Percentiles rank a stretch among this genome's conserved stretches.
Evolutionary conservation across 768 basidiomycete species (phyloP).

Genomic region (Russula foetens): DNA sequence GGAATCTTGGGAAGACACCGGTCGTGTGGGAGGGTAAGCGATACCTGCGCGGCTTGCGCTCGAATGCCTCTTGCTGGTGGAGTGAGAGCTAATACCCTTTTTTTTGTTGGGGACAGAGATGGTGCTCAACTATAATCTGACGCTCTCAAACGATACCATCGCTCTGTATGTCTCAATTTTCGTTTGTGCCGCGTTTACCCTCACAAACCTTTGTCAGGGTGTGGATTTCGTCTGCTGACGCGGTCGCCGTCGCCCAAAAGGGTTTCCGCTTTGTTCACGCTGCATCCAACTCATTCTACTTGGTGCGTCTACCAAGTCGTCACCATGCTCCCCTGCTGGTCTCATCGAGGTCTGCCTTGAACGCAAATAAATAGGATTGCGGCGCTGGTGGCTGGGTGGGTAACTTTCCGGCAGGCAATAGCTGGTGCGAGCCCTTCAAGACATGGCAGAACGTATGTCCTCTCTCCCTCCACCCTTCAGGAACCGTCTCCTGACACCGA

Average conservation of each 20-base stretch:
- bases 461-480: not conserved
- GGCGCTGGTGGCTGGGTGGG: constrained; percentile 69
- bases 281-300: constrained; percentile 71
- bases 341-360: not conserved
- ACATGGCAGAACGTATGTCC: constrained; percentile 60
- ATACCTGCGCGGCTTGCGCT: not conserved
- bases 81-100: not conserved
- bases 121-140: not conserved
- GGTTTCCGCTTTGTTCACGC: constrained; percentile 60
- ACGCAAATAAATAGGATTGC: constrained; percentile 39
- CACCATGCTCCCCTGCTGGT: too few relatives aligned
- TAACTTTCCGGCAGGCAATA: constrained; percentile 36
- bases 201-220: constrained; percentile 34
- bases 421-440: constrained; percentile 77
- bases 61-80: not conserved
- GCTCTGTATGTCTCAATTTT: not conserved
- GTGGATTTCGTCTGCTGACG: constrained; percentile 64
- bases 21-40: constrained; percentile 72
- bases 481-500: too few relatives aligned
- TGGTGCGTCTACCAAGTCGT: constrained; percentile 30
- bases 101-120: not conserved
- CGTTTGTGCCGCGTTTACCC: too few relatives aligned
- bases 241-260: constrained; percentile 47
- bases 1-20: constrained; percentile 54
- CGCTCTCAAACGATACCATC: constrained; percentile 7